Base-by-base conservation (phyloP, 805 yeast genomes). In the Kodamaea jinghongensis region DNA sequence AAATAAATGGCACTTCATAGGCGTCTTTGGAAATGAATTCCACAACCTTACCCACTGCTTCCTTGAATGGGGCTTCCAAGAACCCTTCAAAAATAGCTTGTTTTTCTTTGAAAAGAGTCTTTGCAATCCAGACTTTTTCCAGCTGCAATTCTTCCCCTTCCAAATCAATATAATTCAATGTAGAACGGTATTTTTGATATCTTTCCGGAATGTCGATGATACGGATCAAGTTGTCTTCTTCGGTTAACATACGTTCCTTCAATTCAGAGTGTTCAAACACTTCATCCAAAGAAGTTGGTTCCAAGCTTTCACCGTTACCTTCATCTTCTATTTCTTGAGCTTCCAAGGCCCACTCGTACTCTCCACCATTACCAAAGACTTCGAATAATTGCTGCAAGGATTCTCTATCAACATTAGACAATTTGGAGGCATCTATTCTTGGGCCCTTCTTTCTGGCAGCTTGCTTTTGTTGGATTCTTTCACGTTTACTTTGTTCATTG, bases 331-430 rank as follows among this genome's bases (percentile, higher is more conserved):
- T 73, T 45, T 77, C 80, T 64, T 90, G 96, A 20, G 87, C 93
- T 55, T 88, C 96, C 40, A 93, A 70, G 9, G 99, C 99, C 98
- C 99, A 93, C 42, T 87, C 96, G 62, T 93, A 93, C 56, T 91
- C 97, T 48, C 82, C 89, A 37, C 99, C 99, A 60, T 89, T 95
- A 49, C 99, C 99, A 58, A 93, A 93, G 10, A 93, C 87, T 59
- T 93, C 99, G 55, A 81, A 89, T 56, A 93, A 77, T 61, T 91
- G 97, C 55, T 88, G 93, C 48, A 91, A 77, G 58, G 87, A 86
- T 53, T 93, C 98, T 40, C 93, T 83, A 52, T 93, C 96, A 66
- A 54, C 86, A 75, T 46, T 77, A 1, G 83, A 71, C 29, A 79
- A 67, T 49, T 78, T 78, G 4, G 79, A 69, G 9, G 84, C 78